These are phyloP conservation scores for Sungouiozyma ichnusensis DNA, from an alignment of 805 yeast species.

Conservation along the genomic window DNA sequence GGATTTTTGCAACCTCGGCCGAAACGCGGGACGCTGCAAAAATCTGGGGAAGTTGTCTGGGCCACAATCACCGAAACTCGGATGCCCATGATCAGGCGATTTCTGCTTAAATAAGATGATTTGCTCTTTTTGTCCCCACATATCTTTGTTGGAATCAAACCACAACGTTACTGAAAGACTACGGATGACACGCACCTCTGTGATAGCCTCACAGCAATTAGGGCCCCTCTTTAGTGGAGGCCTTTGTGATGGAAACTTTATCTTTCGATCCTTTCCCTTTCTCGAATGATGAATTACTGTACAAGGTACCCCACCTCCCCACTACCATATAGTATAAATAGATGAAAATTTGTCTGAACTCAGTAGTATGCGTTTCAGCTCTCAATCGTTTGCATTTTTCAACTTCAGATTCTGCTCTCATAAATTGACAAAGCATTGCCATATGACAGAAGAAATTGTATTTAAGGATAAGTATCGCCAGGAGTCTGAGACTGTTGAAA, in stretches of 20 bases:
- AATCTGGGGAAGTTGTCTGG: constrained; percentile 4
- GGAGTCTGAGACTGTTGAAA: background rate
- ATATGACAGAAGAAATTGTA: background rate
- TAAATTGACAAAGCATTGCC: no score
- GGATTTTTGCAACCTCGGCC: background rate
- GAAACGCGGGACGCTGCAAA: constrained; percentile 1
- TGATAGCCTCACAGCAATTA: background rate
- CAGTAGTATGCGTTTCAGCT: background rate
- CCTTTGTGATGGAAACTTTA: background rate
- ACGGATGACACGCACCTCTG: no score
- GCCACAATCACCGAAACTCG: background rate
- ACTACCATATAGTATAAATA: background rate
- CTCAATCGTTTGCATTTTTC: background rate
- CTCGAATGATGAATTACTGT: background rate
- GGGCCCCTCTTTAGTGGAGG: background rate
- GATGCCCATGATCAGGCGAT: background rate
- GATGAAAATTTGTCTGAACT: background rate
- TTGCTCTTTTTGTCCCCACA: no score
- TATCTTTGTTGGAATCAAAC: no score
- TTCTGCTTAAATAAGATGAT: background rate
- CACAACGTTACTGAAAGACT: no score
- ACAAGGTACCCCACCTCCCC: background rate
- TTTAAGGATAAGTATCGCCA: background rate
- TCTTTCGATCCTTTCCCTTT: background rate
- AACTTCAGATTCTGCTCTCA: background rate